Percentiles rank a stretch among this genome's conserved stretches.
Conservation (phyloP, 1,284 basidiomycete genomes). For the Naganishia sp. region DNA sequence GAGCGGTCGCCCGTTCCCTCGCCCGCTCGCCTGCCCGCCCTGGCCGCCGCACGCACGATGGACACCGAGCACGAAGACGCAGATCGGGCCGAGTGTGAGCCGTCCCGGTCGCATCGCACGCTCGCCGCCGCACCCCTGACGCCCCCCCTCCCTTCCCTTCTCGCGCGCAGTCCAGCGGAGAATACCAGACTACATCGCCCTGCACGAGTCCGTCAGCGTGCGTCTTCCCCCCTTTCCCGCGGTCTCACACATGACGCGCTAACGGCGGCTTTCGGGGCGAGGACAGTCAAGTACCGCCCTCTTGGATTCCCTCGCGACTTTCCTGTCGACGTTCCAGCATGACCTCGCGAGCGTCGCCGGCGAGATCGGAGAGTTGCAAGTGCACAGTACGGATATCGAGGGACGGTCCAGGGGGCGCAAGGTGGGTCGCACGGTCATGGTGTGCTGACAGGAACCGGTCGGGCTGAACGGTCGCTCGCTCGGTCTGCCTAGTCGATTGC, state of each 20-base stretch:
- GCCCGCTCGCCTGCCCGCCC: not conserved
- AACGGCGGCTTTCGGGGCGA: not conserved
- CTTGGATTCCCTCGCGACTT: constrained; percentile 79
- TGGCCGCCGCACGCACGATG: not conserved
- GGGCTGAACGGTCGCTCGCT: too few relatives aligned
- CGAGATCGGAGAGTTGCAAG: constrained; percentile 91
- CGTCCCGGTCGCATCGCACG: not conserved
- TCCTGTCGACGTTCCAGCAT: constrained; percentile 90
- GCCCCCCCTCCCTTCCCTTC: not conserved
- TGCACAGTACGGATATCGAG: constrained; percentile 85
- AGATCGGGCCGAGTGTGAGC: not conserved
- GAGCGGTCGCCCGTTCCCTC: not conserved
- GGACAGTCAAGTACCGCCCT: constrained; percentile 58
- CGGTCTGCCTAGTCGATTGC: constrained; percentile 70
- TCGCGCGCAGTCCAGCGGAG: constrained; percentile 12
- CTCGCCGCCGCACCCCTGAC: not conserved
- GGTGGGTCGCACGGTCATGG: constrained; percentile 57
- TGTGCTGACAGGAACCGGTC: not conserved
- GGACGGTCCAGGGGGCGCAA: constrained; percentile 76
- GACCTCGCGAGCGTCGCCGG: constrained; percentile 91
- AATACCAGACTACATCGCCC: constrained; percentile 26
- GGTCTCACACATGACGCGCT: too few relatives aligned
- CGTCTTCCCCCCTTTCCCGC: not conserved
- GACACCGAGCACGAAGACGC: not conserved
- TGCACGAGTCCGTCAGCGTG: constrained; percentile 29